These are phyloP conservation scores for Lactarius evosmus DNA, from an alignment of 768 basidiomycete species.

Conservation along the genomic window DNA sequence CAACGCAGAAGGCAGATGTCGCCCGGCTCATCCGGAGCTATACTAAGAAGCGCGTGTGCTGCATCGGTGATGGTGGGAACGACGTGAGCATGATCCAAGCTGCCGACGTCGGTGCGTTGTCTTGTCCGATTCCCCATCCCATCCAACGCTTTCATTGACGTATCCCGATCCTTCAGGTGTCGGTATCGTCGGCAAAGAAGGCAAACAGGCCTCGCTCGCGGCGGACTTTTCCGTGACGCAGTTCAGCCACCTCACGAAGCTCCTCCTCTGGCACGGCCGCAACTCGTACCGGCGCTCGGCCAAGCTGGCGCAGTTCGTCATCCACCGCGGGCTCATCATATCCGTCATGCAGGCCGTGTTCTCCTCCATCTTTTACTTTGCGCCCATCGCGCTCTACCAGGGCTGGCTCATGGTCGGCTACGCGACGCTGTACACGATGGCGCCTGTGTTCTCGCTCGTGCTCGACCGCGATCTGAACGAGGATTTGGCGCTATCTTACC, in stretches of 20 bases:
- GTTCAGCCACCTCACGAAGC: slow-evolving; percentile 92
- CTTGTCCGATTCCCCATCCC: background rate
- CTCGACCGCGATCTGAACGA: slow-evolving; percentile 95
- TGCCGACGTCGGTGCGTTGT: slow-evolving; percentile 86
- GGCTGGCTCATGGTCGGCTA: slow-evolving; percentile 98
- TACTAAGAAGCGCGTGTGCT: slow-evolving; percentile 95
- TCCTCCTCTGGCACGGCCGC: slow-evolving; percentile 97
- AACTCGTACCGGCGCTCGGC: slow-evolving; percentile 98
- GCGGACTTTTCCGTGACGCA: slow-evolving; percentile 98
- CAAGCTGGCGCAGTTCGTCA: slow-evolving; percentile 97
- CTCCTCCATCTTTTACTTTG: slow-evolving; percentile 89
- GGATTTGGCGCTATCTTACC: slow-evolving; percentile 91
- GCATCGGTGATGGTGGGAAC: slow-evolving; percentile 98
- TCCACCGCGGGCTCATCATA: slow-evolving; percentile 95
- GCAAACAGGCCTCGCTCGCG: slow-evolving; percentile 97
- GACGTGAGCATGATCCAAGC: slow-evolving; percentile 99
- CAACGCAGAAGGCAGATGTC: slow-evolving; percentile 98
- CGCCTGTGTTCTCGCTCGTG: slow-evolving; percentile 95
- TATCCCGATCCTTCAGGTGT: slow-evolving; percentile 52
- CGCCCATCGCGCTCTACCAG: slow-evolving; percentile 95
- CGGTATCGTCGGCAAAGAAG: slow-evolving; percentile 98
- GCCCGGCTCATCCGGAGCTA: slow-evolving; percentile 86
- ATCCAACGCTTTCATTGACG: slow-evolving; percentile 29
- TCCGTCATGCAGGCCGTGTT: slow-evolving; percentile 98
- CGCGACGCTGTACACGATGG: slow-evolving; percentile 96